Evolutionary conservation across 2,329 filamentous ascomycete genomes (phyloP).

Genomic region (Aspergillus persii): DNA sequence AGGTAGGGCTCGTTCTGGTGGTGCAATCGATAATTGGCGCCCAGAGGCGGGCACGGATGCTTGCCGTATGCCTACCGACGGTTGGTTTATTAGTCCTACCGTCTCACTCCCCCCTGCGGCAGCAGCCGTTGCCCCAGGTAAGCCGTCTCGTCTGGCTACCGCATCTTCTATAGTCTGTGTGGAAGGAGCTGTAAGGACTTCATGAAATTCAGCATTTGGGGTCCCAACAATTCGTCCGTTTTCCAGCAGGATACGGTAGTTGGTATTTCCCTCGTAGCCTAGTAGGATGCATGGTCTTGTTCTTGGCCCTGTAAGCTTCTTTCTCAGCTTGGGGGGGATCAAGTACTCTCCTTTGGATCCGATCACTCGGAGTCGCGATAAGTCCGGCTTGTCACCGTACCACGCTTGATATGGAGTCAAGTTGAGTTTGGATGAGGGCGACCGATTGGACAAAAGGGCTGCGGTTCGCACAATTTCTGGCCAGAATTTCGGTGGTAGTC

Average conservation of each 20-base stretch:
- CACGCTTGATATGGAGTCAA: background rate
- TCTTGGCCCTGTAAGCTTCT: background rate
- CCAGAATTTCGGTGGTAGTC: background rate
- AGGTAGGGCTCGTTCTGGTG: background rate
- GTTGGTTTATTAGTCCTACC: background rate
- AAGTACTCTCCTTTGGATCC: background rate
- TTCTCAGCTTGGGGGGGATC: background rate
- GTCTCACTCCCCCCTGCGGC: background rate
- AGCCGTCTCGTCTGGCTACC: background rate
- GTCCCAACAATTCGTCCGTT: background rate
- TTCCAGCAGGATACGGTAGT: background rate
- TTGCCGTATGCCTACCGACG: background rate
- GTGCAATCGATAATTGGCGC: background rate
- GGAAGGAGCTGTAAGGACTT: background rate
- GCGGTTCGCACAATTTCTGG: background rate
- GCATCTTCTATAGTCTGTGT: background rate
- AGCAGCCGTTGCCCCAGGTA: background rate
- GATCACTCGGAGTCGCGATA: background rate
- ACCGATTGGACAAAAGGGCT: background rate
- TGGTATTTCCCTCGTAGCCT: background rate
- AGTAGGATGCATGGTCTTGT: background rate
- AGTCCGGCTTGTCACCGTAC: background rate
- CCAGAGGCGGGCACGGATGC: background rate
- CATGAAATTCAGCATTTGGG: background rate
- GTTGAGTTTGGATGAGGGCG: background rate